Conservation (phyloP, 768 basidiomycete genomes). For the Vararia minispora region DNA sequence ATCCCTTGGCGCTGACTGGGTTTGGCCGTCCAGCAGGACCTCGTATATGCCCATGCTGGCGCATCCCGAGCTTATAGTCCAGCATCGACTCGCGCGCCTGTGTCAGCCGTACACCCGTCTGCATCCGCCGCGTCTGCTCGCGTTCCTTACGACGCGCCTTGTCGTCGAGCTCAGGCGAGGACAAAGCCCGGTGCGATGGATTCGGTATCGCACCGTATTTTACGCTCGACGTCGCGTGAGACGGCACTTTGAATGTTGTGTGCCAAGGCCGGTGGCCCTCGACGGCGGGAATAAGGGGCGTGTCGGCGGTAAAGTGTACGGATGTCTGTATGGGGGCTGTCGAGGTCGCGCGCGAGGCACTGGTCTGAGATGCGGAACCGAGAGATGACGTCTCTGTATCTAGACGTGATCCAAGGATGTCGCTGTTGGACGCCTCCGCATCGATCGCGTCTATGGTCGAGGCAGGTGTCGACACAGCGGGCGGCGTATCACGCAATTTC, state of each 20-base stretch:
- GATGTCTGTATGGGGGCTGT: conserved; percentile 9
- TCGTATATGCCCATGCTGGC: conserved; percentile 12
- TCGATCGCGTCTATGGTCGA: conserved; percentile 9
- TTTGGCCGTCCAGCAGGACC: conserved; percentile 27
- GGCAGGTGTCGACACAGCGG: conserved; percentile 23
- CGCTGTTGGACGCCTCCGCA: conserved; percentile 17
- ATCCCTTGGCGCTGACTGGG: conserved; percentile 60
- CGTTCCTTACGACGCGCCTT: conserved; percentile 31
- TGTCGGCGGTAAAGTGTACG: conserved; percentile 26
- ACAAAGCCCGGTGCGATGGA: conserved; percentile 8
- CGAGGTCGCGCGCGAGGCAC: neutral
- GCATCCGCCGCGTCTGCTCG: conserved; percentile 39
- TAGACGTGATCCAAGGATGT: conserved; percentile 7
- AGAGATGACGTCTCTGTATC: neutral
- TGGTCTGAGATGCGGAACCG: neutral
- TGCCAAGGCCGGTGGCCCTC: conserved; percentile 60
- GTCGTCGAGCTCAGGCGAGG: conserved; percentile 23
- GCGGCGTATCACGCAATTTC: conserved; percentile 43
- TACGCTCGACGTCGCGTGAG: conserved; percentile 40
- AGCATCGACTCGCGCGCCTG: conserved; percentile 61
- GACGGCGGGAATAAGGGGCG: conserved; percentile 42
- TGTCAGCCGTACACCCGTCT: conserved; percentile 43
- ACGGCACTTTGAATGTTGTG: conserved; percentile 52
- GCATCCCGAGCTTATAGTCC: conserved; percentile 62
- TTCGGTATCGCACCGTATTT: conserved; percentile 37